Evolutionary conservation across 768 basidiomycete species (phyloP).

Genomic region (Agrocybe pediades): DNA sequence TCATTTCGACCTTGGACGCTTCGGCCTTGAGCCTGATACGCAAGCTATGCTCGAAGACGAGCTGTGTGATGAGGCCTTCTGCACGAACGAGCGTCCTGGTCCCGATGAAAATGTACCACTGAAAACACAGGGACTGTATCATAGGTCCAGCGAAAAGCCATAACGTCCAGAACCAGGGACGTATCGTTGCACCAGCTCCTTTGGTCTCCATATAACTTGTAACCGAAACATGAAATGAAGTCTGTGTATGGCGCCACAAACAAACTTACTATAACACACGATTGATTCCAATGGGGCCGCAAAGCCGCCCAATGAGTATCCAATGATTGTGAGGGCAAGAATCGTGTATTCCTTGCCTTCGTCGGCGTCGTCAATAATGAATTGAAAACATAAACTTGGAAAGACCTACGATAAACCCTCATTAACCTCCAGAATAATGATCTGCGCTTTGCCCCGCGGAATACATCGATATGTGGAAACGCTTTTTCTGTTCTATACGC

Average conservation of each 20-base stretch:
- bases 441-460: conserved; percentile 35
- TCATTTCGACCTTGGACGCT: not conserved
- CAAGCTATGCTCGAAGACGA: conserved; percentile 47
- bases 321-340: conserved; percentile 27
- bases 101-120: conserved; percentile 55
- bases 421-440: conserved; percentile 50
- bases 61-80: conserved; percentile 46
- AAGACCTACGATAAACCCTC: conserved; percentile 30
- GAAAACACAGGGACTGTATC: conserved; percentile 43
- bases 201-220: conserved; percentile 61
- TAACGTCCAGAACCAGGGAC: conserved; percentile 72
- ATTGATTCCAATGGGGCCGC: conserved; percentile 44
- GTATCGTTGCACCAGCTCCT: conserved; percentile 44
- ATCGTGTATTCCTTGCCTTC: conserved; percentile 31
- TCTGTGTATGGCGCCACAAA: not conserved
- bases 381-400: not conserved
- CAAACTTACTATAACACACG: conserved; percentile 33
- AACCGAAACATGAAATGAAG: not conserved
- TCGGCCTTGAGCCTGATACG: conserved; percentile 61
- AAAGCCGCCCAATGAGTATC: conserved; percentile 29
- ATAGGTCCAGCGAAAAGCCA: conserved; percentile 52
- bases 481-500: not conserved
- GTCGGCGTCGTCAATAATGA: not conserved
- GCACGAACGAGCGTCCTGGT: conserved; percentile 39
- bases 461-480: conserved; percentile 37